These are phyloP conservation scores for Thalassiosira hispida DNA, from an alignment of 352 stramenopile genomes.

Conservation along the genomic window DNA sequence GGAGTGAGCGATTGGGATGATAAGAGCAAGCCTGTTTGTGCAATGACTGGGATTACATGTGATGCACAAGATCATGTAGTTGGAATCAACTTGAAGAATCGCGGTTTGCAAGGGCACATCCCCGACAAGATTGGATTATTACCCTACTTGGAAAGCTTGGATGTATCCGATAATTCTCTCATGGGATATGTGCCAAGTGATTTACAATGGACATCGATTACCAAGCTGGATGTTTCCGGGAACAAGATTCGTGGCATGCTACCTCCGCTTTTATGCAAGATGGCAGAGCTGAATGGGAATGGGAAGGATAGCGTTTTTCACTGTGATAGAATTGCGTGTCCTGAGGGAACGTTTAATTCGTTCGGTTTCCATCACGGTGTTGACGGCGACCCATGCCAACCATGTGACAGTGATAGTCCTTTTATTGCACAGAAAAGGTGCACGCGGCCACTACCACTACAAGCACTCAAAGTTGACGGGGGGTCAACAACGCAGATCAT, in stretches of 20 bases:
- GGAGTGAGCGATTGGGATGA: conserved; percentile 29
- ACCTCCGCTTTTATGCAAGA: conserved; percentile 58
- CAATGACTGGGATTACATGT: conserved; percentile 61
- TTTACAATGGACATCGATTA: conserved; percentile 57
- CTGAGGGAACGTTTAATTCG: conserved; percentile 44
- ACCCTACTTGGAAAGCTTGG: conserved; percentile 45
- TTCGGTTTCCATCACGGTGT: conserved; percentile 16
- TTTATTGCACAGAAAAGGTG: conserved; percentile 13
- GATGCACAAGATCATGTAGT: conserved; percentile 47
- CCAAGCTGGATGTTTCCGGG: conserved; percentile 50
- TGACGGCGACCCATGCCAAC: conserved; percentile 31
- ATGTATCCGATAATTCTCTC: conserved; percentile 61
- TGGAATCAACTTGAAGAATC: conserved; percentile 43
- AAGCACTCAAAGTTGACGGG: neutral
- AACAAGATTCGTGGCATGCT: conserved; percentile 57
- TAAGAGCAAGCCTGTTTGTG: conserved; percentile 37
- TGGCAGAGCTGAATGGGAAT: conserved; percentile 51
- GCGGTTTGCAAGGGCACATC: conserved; percentile 52
- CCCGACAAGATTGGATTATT: conserved; percentile 53
- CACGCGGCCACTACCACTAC: neutral
- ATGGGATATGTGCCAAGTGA: conserved; percentile 58
- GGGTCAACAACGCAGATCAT: neutral
- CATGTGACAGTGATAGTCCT: conserved; percentile 43
- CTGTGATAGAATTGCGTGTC: conserved; percentile 56
- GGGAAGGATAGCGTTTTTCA: conserved; percentile 35